A percentile compares a stretch with the other conserved stretches of the same genome.
These are phyloP conservation scores for Tothia fuscella DNA, from an alignment of 2,329 filamentous ascomycete species.

Conservation along the genomic window DNA sequence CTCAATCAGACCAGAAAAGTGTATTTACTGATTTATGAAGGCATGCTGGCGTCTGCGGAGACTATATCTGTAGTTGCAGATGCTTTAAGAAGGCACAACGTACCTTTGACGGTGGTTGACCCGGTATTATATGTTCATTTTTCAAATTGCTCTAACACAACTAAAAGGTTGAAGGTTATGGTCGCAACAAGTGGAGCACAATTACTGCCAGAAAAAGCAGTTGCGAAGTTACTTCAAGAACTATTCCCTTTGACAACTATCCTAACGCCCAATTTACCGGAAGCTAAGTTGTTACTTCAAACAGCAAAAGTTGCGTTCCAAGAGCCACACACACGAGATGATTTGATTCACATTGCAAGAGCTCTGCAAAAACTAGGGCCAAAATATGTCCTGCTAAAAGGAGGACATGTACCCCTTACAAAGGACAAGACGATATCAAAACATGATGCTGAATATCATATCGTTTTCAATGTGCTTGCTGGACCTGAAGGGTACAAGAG, in stretches of 20 bases:
- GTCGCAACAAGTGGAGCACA: conserved; percentile 68
- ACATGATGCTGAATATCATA: conserved; percentile 44
- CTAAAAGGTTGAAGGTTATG: conserved; percentile 57
- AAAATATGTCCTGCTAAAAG: conserved; percentile 75
- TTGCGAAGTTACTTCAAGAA: conserved; percentile 44
- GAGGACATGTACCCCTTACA: conserved; percentile 74
- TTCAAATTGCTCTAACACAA: not conserved
- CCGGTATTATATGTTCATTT: conserved; percentile 53
- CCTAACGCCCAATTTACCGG: conserved; percentile 67
- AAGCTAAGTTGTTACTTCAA: conserved; percentile 54
- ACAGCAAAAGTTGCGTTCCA: conserved; percentile 32
- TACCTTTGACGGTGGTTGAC: conserved; percentile 56
- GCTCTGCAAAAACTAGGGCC: conserved; percentile 58
- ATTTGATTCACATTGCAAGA: conserved; percentile 57
- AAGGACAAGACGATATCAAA: conserved; percentile 45
- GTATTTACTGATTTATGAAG: conserved; percentile 29
- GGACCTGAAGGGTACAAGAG: conserved; percentile 47
- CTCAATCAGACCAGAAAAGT: not conserved
- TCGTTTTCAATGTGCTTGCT: conserved; percentile 68
- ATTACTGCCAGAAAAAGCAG: conserved; percentile 54
- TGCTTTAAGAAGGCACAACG: conserved; percentile 45
- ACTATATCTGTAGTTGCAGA: conserved; percentile 59
- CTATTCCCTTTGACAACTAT: conserved; percentile 57
- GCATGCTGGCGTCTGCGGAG: conserved; percentile 67
- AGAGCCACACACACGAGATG: conserved; percentile 46